Evolutionary conservation across 768 basidiomycete genomes (phyloP), one percentile per base, ranked within the genome.

Genomic region (Tricholoma saponaceum): DNA sequence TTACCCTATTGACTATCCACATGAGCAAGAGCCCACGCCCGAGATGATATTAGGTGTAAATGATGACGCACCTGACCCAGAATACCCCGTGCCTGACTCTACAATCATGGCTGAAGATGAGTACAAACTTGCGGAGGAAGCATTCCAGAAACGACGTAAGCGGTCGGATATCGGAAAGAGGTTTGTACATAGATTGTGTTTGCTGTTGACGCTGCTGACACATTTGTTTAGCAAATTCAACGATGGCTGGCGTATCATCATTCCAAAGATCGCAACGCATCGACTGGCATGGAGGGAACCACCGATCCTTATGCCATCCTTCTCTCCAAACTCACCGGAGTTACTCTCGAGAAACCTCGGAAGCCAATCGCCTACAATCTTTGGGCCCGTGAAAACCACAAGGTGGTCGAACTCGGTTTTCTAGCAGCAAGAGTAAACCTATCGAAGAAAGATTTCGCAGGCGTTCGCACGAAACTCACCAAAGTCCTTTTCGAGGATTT

Each of bases 1-100:
- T 10, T 60, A 20, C 53, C 62, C 56, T 3, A 18, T 63, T 9
- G 57, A 60, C 23, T 43, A 58, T 22, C 54, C 54, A 16, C 54
- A 58, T 33, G 54, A 60, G 2, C 26, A 52, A 49, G 39, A 41
- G 39, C 39, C 39, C 39, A 41, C n/a, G 7, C 18, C 43, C 10
- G 22, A 44, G 43, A 44, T 44, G 43, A 44, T 12, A 44, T 44
- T 23, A 44, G 43, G 39, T 41, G 39, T 41, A 41, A 41, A 41
- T 41, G 39, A 41, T 18, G 39, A 41, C 6, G 39, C n/a, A 18
- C 39, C 39, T 18, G n/a, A 41, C 2, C 39, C 18, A 1, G 39
- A 41, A 18, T 8, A 41, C n/a, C 39, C 39, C 18, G 39, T 41
- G 39, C 39, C 39, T 41, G 39, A 41, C 16, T 5, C 39, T 41